Base-by-base conservation (phyloP, 495 filamentous ascomycete genomes). In the Cairneyella variabilis region DNA sequence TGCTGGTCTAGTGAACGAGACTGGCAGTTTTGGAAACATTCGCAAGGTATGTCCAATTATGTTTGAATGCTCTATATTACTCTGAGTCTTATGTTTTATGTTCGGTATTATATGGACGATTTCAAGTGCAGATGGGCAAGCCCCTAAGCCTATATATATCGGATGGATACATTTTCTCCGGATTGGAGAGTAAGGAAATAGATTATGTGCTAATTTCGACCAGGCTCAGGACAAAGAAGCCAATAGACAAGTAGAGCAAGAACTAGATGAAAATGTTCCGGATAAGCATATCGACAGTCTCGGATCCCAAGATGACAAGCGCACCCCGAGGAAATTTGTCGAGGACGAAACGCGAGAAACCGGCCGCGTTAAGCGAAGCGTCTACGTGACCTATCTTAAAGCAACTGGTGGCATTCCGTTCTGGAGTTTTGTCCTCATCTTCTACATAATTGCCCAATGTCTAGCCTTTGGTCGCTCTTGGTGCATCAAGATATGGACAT, bases 331-430 rank as follows among this genome's bases (percentile, higher is more conserved):
- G 38, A 82, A 80, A 57, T 83, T 84, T 52, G 69, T 77, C 20
- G 75, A 82, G 47, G 81, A 82, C 7, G 83, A 86, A 59, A 72
- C 67, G 22, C 65, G 74, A 40, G 77, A 79, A 57, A 66, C 54
- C 4, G 83, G 83, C 3, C 59, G 67, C 16, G 67, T 86, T n/a
- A 74, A 72, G 37, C 54, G 69, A n/a, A 53, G 49, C 2, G 71
- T 85, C 4, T 86, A 84, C 47, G 58, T 64, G n/a, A 62, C 67
- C 8, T 85, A 83, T 54, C 54, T 86, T 11, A 66, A 61, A 16
- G 68, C 73, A 0, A 72, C 70, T 61, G 83, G 80, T 41, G 79
- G 81, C 4, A 16, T 36, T 20, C 43, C 47, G 11, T 58, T 59
- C 45, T 63, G 59, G 59, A 8, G 14, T 2, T 27, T 58, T 32